phyloP scores from a whole-genome alignment of 2,329 filamentous ascomycete species.

The Colletotrichum sp. region DNA sequence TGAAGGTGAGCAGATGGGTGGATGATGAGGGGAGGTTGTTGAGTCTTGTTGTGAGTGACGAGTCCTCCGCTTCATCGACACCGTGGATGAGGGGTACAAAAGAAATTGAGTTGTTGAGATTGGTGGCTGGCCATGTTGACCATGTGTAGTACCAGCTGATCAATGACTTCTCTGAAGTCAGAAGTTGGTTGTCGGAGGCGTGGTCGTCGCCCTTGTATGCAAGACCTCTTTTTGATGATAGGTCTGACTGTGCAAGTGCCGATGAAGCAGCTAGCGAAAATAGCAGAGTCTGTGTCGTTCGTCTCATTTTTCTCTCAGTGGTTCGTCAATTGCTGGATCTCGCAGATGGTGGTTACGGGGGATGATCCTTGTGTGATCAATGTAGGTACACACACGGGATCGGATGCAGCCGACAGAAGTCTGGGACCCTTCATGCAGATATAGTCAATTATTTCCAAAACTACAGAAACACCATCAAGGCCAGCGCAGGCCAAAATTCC shows the following conservation, averaged over 20 bases:
- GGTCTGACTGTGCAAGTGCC: not conserved
- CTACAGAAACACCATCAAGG: not conserved
- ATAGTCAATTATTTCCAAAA: not conserved
- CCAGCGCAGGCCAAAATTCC: not conserved
- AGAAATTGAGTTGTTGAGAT: slow-evolving; percentile 28
- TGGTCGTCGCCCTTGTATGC: slow-evolving; percentile 19
- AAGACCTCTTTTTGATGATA: slow-evolving; percentile 12
- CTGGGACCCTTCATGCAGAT: not conserved
- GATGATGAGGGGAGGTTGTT: slow-evolving; percentile 34
- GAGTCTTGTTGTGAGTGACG: slow-evolving; percentile 30
- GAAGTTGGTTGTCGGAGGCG: slow-evolving; percentile 34
- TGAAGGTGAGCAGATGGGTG: slow-evolving; percentile 44
- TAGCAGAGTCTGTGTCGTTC: not conserved
- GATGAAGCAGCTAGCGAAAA: not conserved
- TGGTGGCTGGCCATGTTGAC: slow-evolving; percentile 35
- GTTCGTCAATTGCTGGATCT: not conserved
- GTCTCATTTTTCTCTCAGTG: not conserved
- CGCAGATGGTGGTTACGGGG: not conserved
- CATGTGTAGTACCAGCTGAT: slow-evolving; percentile 50
- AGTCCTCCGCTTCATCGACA: slow-evolving; percentile 34
- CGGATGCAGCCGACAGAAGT: slow-evolving; percentile 1
- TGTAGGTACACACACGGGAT: not conserved
- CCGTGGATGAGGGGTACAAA: slow-evolving; percentile 45
- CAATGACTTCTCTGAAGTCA: slow-evolving; percentile 39
- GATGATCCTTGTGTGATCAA: slow-evolving; percentile 12